phyloP scores from a whole-genome alignment of 2,329 filamentous ascomycete genomes.

The Lizonia empirigonia region DNA sequence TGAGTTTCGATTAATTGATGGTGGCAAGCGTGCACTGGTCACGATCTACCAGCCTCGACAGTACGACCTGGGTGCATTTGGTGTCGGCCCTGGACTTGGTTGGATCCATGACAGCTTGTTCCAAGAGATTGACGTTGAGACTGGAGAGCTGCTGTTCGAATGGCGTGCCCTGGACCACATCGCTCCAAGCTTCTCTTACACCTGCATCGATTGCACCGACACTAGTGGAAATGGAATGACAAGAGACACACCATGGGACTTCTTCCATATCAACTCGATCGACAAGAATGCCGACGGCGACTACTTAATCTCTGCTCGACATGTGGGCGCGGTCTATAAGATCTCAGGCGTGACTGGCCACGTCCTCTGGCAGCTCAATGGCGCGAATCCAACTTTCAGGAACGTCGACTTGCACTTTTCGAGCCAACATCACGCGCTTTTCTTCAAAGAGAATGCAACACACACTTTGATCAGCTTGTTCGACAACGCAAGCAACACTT shows the following conservation, averaged over 20 bases:
- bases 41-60: conserved; percentile 48
- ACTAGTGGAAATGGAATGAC: conserved; percentile 9
- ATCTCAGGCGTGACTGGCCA: conserved; percentile 29
- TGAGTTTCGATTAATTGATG: conserved; percentile 11
- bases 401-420: conserved; percentile 31
- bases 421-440: conserved; percentile 59
- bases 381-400: conserved; percentile 28
- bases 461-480: conserved; percentile 42
- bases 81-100: conserved; percentile 39
- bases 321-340: conserved; percentile 33
- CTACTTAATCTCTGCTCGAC: conserved; percentile 38
- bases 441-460: conserved; percentile 24
- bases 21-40: conserved; percentile 6
- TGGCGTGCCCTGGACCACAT: conserved; percentile 43
- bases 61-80: conserved; percentile 48
- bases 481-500: conserved; percentile 42
- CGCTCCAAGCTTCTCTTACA: conserved; percentile 17
- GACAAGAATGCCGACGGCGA: conserved; percentile 46
- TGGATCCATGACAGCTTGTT: conserved; percentile 52
- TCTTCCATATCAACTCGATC: conserved; percentile 50
- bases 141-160: conserved; percentile 46
- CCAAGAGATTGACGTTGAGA: conserved; percentile 50
- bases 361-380: conserved; percentile 46
- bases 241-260: conserved; percentile 39
- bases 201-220: conserved; percentile 14